Base-by-base conservation (phyloP, 108 stramenopile species). In the Cyclostephanos invisitatus region DNA sequence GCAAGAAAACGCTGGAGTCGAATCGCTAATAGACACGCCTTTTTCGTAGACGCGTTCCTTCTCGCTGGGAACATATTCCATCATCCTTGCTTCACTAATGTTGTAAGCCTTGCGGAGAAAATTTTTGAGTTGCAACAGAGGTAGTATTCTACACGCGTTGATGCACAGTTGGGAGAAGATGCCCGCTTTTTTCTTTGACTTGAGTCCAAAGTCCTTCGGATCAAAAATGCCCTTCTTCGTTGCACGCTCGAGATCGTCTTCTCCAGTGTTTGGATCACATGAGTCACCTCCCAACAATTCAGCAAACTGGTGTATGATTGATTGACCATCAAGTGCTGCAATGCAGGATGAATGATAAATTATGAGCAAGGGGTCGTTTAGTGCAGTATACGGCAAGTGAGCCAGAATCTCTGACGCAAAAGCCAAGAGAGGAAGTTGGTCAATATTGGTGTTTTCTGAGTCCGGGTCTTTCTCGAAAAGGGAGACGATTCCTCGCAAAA, bases 391-490 rank as follows among this genome's bases (percentile, higher is more conserved):
- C 0, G 91, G 89, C 11, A 96, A 82, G 72, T 91, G 78, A 10
- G 92, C 94, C 25, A 96, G 79, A 38, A 96, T 82, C 72, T 96
- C 86, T 14, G 88, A 75, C 14, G 88, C 82, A 65, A 89, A 96
- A 24, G 85, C 76, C 18, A 90, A 70, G 40, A 96, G 78, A 17
- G 78, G 84, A 38, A 91, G 80, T 47, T 74, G 85, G 21, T 80
- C 83, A 15, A 37, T 47, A 25, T 65, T 44, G 38, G 70, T 56
- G 24, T 74, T 35, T 66, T 81, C 44, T 48, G 42, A 38, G 42
- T 61, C 65, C 6, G 69, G 57, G 38, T 74, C 69, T 37, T 74
- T 80, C 51, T 78, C 75, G 40, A 78, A 85, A 12, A 75, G 67
- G 15, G 72, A 68, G 35, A 79, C 72, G 24, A 81, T 78, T 54